A percentile compares a stretch with the other conserved stretches of the same genome.
Conservation (phyloP, 768 basidiomycete genomes). For the Russula dissimulans region DNA sequence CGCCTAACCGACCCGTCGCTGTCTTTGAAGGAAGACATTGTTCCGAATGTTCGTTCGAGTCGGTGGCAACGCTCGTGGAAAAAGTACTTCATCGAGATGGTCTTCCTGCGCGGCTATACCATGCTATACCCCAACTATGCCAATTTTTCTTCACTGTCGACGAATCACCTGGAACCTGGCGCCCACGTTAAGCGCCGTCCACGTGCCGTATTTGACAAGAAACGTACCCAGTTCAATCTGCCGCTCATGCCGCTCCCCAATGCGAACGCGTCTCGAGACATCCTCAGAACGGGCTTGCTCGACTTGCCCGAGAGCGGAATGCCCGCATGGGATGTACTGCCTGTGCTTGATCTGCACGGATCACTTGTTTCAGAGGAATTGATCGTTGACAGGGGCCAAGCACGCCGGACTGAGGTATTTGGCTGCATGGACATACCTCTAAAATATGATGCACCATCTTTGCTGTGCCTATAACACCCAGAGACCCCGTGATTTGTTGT, state of each 20-base stretch:
- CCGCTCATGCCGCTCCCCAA: slow-evolving; percentile 53
- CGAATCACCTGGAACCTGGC: slow-evolving; percentile 84
- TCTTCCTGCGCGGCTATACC: slow-evolving; percentile 69
- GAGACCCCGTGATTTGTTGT: neutral
- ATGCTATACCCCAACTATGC: slow-evolving; percentile 88
- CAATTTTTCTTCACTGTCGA: slow-evolving; percentile 65
- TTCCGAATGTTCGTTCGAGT: slow-evolving; percentile 73
- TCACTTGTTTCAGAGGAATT: slow-evolving; percentile 29
- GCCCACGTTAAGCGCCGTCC: slow-evolving; percentile 62
- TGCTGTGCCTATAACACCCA: slow-evolving; percentile 18
- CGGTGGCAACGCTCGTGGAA: slow-evolving; percentile 81
- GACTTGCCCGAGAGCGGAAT: slow-evolving; percentile 49
- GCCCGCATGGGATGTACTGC: slow-evolving; percentile 46
- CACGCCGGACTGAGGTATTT: slow-evolving; percentile 22
- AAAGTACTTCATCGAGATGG: slow-evolving; percentile 81
- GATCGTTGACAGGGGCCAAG: slow-evolving; percentile 28
- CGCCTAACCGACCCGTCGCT: slow-evolving; percentile 42
- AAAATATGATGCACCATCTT: slow-evolving; percentile 18
- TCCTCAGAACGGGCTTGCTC: slow-evolving; percentile 33
- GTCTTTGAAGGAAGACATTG: slow-evolving; percentile 37
- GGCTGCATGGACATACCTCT: slow-evolving; percentile 17
- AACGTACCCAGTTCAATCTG: slow-evolving; percentile 54
- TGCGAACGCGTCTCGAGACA: slow-evolving; percentile 18
- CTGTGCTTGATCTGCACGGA: slow-evolving; percentile 51
- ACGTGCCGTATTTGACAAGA: slow-evolving; percentile 38